Evolutionary conservation across 345 rosid genomes (phyloP), one percentile per base, ranked within the genome.

Genomic region (Geranium rotundifolium): DNA sequence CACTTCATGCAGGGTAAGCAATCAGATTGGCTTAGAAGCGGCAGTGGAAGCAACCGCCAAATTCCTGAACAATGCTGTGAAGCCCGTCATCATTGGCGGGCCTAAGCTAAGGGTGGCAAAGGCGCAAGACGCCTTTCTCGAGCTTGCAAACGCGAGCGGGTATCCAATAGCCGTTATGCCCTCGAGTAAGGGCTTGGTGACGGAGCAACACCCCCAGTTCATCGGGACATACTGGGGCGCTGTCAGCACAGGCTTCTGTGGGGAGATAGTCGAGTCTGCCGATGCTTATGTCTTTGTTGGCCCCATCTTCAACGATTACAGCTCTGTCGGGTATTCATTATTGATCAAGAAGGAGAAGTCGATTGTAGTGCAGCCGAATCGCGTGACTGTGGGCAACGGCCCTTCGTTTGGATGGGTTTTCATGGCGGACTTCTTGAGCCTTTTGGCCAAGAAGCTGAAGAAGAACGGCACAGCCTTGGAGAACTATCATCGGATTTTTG

Each of bases 191-290:
- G 92, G 92, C 31, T 62, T 83, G 37, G 85, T 79, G 31, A 82
- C 79, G 3, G 92, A 86, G 75, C 79, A 77, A 58, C 87, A 75
- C 71, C 85, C 84, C 0, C 76, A 81, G 57, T 86, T 86, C 77
- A 86, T 81, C 2, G 92, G 92, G 52, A 86, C 92, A 15, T 86
- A 83, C 41, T 86, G 92, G 92, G 92, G 92, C 54, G 89, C 89
- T 58, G 89, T 84, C 49, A 86, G 92, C 59, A 75, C 92, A 16
- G 65, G 73, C 76, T 81, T 83, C 70, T 72, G 77, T 0, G 87
- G 82, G 66, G 89, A 86, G 75, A 84, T 86, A 14, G 89, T 86
- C 65, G 92, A 86, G 72, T 86, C 92, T 13, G 84, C 92, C 2
- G 92, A 86, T 77, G 87, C 84, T n/a, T 86, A 86, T 65, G 50